Percentiles rank a stretch among this genome's conserved stretches.
Evolutionary conservation across 2,329 filamentous ascomycete species (phyloP).

Genomic region (Clonostachys sp.): DNA sequence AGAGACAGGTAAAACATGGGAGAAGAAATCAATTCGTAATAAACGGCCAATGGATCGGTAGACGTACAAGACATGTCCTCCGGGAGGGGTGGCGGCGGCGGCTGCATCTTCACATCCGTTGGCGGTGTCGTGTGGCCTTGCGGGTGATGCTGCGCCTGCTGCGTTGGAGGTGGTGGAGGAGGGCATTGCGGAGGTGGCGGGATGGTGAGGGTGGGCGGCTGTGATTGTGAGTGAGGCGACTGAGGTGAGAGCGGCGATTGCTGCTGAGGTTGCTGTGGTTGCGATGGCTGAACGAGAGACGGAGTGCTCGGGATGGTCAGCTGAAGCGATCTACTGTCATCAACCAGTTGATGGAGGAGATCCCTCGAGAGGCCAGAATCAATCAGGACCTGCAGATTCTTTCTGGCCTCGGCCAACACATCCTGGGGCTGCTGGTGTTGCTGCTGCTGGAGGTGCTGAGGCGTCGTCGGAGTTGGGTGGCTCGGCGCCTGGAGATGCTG

Average conservation of each 20-base stretch:
- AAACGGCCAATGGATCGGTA: too few species aligned
- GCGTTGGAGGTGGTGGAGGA: constrained; percentile 20
- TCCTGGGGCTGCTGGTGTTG: constrained; percentile 28
- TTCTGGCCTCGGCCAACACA: constrained; percentile 37
- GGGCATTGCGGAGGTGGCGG: constrained; percentile 23
- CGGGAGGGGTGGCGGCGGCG: too few species aligned
- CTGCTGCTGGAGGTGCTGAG: constrained; percentile 4
- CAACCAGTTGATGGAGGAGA: constrained; percentile 32
- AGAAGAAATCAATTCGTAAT: too few species aligned
- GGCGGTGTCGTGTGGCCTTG: background rate
- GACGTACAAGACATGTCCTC: too few species aligned
- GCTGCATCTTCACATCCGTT: too few species aligned
- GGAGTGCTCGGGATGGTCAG: constrained; percentile 12
- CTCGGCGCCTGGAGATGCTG: constrained; percentile 28
- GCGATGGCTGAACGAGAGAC: constrained; percentile 7
- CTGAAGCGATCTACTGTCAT: constrained; percentile 26
- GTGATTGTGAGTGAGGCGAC: constrained; percentile 5
- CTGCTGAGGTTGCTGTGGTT: constrained; percentile 11
- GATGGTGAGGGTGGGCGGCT: constrained; percentile 8
- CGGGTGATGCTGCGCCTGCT: constrained; percentile 2
- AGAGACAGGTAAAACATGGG: too few species aligned
- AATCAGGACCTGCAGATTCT: constrained; percentile 39
- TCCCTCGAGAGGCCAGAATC: constrained; percentile 39
- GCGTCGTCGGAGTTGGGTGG: constrained; percentile 32
- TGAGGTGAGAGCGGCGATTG: constrained; percentile 10